Conservation (phyloP, 495 filamentous ascomycete species). For the Trichoderma gamsii region DNA sequence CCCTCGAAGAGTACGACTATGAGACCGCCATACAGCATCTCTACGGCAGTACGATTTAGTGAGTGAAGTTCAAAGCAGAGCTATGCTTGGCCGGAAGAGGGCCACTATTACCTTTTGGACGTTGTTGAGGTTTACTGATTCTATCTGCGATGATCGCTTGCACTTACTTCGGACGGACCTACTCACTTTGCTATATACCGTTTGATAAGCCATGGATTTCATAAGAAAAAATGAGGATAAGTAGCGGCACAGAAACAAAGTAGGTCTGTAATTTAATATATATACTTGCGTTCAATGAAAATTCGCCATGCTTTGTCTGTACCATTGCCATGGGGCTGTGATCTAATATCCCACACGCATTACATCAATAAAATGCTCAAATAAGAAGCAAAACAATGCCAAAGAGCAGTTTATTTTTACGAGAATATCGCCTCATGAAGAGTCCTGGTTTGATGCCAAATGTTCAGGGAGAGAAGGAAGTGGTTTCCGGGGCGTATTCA, state of each 20-base stretch:
- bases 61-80: neutral
- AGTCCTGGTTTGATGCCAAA: neutral
- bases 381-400: neutral
- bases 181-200: conserved; percentile 9
- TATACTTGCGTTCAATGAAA: neutral
- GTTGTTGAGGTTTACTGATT: conserved; percentile 10
- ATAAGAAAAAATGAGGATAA: neutral
- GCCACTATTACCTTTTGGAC: neutral
- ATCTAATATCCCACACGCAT: neutral
- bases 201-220: neutral
- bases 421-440: neutral
- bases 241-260: neutral
- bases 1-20: conserved; percentile 54
- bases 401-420: neutral
- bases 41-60: conserved; percentile 4
- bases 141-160: neutral
- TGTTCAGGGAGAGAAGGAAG: conserved; percentile 4
- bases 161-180: neutral
- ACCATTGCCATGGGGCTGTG: neutral
- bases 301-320: neutral
- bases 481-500: neutral
- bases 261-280: neutral
- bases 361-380: neutral
- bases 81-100: too few relatives aligned
- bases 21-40: conserved; percentile 29